Conservation (phyloP, 1,284 basidiomycete genomes). For the Moniliophthora roreri region DNA sequence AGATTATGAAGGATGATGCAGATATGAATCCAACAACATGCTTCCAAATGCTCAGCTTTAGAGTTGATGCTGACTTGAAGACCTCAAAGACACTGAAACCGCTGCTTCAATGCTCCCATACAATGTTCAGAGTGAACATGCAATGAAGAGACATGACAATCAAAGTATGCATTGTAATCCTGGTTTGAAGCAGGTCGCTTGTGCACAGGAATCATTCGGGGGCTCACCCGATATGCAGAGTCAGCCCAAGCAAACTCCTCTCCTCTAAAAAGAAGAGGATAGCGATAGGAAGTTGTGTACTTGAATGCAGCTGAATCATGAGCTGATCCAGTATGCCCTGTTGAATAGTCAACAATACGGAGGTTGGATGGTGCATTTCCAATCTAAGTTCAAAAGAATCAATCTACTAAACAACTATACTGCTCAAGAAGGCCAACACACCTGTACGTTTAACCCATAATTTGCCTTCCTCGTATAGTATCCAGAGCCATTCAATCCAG, state of each 20-base stretch:
- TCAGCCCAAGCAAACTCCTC: slow-evolving; percentile 40
- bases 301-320: slow-evolving; percentile 37
- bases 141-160: too few relatives aligned
- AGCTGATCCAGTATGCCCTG: slow-evolving; percentile 33
- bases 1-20: too few relatives aligned
- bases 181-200: slow-evolving; percentile 33
- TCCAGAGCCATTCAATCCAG: slow-evolving; percentile 21
- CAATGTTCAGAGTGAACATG: too few relatives aligned
- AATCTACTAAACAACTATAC: slow-evolving; percentile 4
- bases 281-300: slow-evolving; percentile 25
- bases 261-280: slow-evolving; percentile 31
- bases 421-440: slow-evolving; percentile 16
- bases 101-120: too few relatives aligned
- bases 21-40: too few relatives aligned
- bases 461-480: slow-evolving; percentile 32
- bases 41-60: too few relatives aligned
- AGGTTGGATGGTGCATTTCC: slow-evolving; percentile 34
- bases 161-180: too few relatives aligned
- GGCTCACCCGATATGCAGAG: slow-evolving; percentile 33
- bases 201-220: slow-evolving; percentile 30
- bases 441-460: slow-evolving; percentile 35
- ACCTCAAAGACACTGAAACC: too few relatives aligned
- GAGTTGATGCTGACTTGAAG: too few relatives aligned
- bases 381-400: slow-evolving; percentile 28
- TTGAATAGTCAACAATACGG: slow-evolving; percentile 32